phyloP scores from a whole-genome alignment of 1,284 basidiomycete species.

The Ustilago bromivora region DNA sequence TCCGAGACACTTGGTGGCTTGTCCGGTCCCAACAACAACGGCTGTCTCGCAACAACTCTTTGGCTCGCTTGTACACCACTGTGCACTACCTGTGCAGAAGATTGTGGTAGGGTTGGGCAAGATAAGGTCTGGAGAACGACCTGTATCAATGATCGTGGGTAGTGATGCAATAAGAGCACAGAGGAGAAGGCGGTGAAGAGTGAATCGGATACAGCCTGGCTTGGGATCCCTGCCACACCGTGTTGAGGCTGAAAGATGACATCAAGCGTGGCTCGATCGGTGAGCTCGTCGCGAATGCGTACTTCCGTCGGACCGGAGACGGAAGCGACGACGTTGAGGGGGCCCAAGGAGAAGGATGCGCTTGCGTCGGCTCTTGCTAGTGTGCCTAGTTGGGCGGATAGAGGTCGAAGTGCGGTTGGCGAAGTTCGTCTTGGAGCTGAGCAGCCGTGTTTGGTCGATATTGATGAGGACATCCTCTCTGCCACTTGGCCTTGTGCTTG shows the following conservation, averaged over 20 bases:
- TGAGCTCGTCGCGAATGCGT: slow-evolving; percentile 73
- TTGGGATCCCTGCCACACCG: slow-evolving; percentile 69
- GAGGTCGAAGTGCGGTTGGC: slow-evolving; percentile 37
- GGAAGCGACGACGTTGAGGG: slow-evolving; percentile 65
- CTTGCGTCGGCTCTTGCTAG: slow-evolving; percentile 57
- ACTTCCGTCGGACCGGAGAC: slow-evolving; percentile 74
- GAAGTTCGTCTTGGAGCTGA: slow-evolving; percentile 22
- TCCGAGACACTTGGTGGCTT: slow-evolving; percentile 65
- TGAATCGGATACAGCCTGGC: slow-evolving; percentile 30
- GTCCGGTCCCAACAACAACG: slow-evolving; percentile 61
- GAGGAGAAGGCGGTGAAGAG: slow-evolving; percentile 41
- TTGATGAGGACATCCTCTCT: slow-evolving; percentile 9
- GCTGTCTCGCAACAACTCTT: slow-evolving; percentile 32
- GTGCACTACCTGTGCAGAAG: slow-evolving; percentile 13
- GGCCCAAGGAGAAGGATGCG: slow-evolving; percentile 57
- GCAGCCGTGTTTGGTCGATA: not conserved
- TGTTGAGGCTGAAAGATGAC: slow-evolving; percentile 72
- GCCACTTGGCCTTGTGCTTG: not conserved
- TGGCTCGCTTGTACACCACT: slow-evolving; percentile 18
- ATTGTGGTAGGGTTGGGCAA: slow-evolving; percentile 69
- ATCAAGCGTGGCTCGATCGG: slow-evolving; percentile 73
- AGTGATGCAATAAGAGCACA: slow-evolving; percentile 71
- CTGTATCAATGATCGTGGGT: slow-evolving; percentile 76
- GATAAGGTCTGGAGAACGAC: slow-evolving; percentile 75
- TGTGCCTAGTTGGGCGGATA: slow-evolving; percentile 27